Evolutionary conservation across 805 yeast genomes (phyloP), one percentile per base, ranked within the genome.

Genomic region (Ogataea corticis): DNA sequence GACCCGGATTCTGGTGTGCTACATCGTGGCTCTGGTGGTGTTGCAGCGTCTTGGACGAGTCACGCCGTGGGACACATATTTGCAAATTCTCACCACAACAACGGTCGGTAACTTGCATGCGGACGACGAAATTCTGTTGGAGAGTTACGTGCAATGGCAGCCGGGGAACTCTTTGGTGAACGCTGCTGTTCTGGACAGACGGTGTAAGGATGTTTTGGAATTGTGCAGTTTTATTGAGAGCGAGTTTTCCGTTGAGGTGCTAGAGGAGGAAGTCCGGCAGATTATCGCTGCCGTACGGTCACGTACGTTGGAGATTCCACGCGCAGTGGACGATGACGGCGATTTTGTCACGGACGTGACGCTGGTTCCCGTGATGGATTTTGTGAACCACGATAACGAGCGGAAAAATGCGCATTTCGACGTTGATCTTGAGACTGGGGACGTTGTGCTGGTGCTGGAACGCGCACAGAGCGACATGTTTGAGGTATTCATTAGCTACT

Each of bases 281-380:
- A 23, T 63, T 4, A 41, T 51, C 4, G 49, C 76, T 18, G 81
- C 85, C 0, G 71, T 84, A 0, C 65, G 73, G 29, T 82, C 88
- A 0, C 67, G 92, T 44, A 75, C 77, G 0, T 66, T 84, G 38
- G 90, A 84, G 57, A 82, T 85, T 2, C 91, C 92, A 67, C 70
- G 55, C n/a, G 44, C 11, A 3, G 42, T 33, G 2, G 45, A 33
- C 2, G 48, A 42, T 2, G 75, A 36, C 6, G 39, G 23, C 4
- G 77, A 73, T 35, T 81, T 68, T 49, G 54, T 61, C 4, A 76
- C 76, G 4, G 74, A 77, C 40, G 71, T 81, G 0, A 75, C 87
- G 0, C 59, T 85, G 44, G 87, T 84, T 0, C 90, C 92, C 1
- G 48, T 82, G 1, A 54, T 85, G 25, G 92, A 85, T 61, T 85